phyloP scores from a whole-genome alignment of 164 flowering plant species.

The Vitis riparia region DNA sequence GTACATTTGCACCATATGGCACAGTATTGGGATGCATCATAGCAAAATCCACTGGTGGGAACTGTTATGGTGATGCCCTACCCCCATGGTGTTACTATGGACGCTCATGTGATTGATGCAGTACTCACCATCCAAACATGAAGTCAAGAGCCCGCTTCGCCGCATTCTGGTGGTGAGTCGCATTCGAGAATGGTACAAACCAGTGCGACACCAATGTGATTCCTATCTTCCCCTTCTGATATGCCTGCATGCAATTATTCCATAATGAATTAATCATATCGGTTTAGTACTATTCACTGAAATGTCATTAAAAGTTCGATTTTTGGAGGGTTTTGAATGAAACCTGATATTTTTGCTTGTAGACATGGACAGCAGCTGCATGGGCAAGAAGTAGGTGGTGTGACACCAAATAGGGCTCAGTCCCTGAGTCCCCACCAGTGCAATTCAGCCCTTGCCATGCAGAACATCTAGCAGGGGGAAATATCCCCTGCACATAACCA shows the following conservation, averaged over 20 bases:
- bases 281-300: too few species aligned
- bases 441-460: background rate
- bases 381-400: conserved; percentile 2
- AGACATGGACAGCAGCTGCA: conserved; percentile 5
- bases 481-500: background rate
- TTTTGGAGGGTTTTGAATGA: too few species aligned
- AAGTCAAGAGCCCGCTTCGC: conserved; percentile 59
- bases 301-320: too few species aligned
- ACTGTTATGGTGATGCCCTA: too few species aligned
- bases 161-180: conserved; percentile 28
- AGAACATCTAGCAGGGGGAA: background rate
- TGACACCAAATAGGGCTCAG: conserved; percentile 2
- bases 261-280: too few species aligned
- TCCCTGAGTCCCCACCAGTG: conserved; percentile 1
- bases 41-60: too few species aligned
- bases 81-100: too few species aligned
- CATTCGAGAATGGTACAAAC: conserved; percentile 37
- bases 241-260: conserved; percentile 26
- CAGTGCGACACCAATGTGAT: conserved; percentile 41
- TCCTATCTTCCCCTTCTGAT: conserved; percentile 66
- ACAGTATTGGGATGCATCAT: too few species aligned
- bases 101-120: background rate
- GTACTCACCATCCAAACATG: conserved; percentile 52
- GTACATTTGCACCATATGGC: too few species aligned
- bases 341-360: conserved; percentile 3